Conservation (phyloP, 805 yeast genomes). For the Starmerella apicola region DNA sequence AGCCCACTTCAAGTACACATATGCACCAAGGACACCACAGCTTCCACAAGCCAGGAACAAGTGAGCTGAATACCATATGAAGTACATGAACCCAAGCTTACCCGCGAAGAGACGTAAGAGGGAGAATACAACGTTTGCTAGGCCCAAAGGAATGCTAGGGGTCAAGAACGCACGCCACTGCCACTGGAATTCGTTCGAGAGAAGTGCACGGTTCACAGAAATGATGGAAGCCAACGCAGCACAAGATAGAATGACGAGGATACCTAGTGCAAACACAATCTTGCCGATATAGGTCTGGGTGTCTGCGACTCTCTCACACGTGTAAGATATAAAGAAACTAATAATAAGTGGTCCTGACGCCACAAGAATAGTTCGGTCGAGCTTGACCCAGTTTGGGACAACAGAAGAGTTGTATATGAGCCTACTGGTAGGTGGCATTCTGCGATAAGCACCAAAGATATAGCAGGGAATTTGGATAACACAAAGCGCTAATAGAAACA, state of each 20-base stretch:
- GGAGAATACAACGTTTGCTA: constrained; percentile 7
- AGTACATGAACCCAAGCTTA: constrained; percentile 3
- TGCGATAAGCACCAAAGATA: constrained; percentile 17
- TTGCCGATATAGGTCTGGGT: constrained; percentile 13
- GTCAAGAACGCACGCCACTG: constrained; percentile 25
- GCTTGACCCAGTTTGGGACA: constrained; percentile 23
- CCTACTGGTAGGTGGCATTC: constrained; percentile 21
- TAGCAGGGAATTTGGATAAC: constrained; percentile 20
- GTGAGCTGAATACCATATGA: constrained; percentile 13
- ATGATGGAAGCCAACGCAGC: constrained; percentile 21
- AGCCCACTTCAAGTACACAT: constrained; percentile 20
- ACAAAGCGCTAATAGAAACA: constrained; percentile 5
- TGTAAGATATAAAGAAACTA: constrained; percentile 10
- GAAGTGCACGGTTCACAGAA: constrained; percentile 23
- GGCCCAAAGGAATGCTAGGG: constrained; percentile 21
- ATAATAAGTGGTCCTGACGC: constrained; percentile 19
- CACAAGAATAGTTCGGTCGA: constrained; percentile 20
- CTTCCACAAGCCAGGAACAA: constrained; percentile 19
- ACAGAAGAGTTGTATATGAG: constrained; percentile 21
- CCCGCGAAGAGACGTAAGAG: constrained; percentile 3
- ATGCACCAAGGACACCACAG: constrained; percentile 22
- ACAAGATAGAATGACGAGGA: constrained; percentile 16
- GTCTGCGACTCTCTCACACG: constrained; percentile 7
- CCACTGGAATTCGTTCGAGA: constrained; percentile 25
- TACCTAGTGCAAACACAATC: constrained; percentile 14